Base-by-base conservation (phyloP, 2,329 filamentous ascomycete genomes). In the Diaporthe vaccinii region DNA sequence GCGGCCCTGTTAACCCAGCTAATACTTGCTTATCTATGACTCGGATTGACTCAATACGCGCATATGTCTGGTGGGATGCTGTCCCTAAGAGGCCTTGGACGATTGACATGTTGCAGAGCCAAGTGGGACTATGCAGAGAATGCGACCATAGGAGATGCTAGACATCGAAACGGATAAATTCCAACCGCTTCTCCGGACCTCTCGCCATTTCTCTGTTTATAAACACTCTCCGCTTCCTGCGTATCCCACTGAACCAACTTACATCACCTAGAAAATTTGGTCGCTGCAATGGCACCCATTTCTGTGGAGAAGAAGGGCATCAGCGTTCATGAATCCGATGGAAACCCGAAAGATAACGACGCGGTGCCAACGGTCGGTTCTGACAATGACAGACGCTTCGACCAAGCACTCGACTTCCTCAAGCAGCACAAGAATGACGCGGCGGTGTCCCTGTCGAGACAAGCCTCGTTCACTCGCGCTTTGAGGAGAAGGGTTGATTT, bases 11-110 rank as follows among this genome's bases (percentile, higher is more conserved):
- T 22, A 28, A 53, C 22, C 44, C 31, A 68, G 62, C 65, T 31
- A 68, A 68, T 68, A 53, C 28, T 53, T 53, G 65, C 65, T 68
- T 53, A 53, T 34, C 34, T 68, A 53, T 68, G 46, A 39, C 46
- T 39, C 14, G 46, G 46, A 12, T 68, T 39, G 46, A 36, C 46
- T 53, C 46, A 8, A 20, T 3, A 28, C 10, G 28, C 65, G 65
- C 46, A 68, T 39, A 28, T 68, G 20, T 22, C 10, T 15, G 44
- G n/a, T 31, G 10, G 14, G 12, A 36, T 1, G 10, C 22, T 51
- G 46, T 9, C 7, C n/a, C 8, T 20, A 68, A 68, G 22, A 53
- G 46, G 46, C n/a, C 22, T 36, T 68, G 14, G 44, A 22, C 51
- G 46, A 51, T 6, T 10, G 31, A 20, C 1, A 53, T 39, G 31